Conservation (phyloP, 1,139 yeast genomes). For the Eremothecium cymbalariae region DNA sequence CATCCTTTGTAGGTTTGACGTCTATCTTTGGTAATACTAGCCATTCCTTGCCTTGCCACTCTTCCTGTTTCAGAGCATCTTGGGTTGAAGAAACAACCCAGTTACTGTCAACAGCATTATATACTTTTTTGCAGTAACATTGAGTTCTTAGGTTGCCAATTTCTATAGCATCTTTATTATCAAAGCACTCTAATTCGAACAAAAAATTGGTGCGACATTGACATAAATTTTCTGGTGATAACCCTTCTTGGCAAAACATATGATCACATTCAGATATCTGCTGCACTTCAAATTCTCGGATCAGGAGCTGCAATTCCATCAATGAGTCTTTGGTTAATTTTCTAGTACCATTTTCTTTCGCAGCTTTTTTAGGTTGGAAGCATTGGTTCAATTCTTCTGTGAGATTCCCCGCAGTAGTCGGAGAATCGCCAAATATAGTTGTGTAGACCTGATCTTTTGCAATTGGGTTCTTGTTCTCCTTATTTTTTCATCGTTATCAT, state of each 20-base stretch:
- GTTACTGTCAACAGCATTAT: slow-evolving; percentile 15
- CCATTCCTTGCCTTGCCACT: slow-evolving; percentile 1
- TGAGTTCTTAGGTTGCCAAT: slow-evolving; percentile 21
- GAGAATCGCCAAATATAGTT: slow-evolving; percentile 5
- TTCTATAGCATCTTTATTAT: slow-evolving; percentile 10
- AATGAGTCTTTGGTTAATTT: slow-evolving; percentile 4
- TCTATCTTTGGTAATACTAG: slow-evolving; percentile 2
- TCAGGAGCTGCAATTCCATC: slow-evolving; percentile 6
- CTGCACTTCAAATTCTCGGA: slow-evolving; percentile 8
- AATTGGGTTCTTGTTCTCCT: slow-evolving; percentile 3
- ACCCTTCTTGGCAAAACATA: slow-evolving; percentile 10
- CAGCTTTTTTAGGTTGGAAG: neutral
- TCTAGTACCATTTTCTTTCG: neutral
- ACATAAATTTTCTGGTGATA: slow-evolving; percentile 6
- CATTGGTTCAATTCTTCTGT: slow-evolving; percentile 3
- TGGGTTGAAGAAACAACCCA: slow-evolving; percentile 16
- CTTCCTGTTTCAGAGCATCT: slow-evolving; percentile 3
- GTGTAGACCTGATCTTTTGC: neutral
- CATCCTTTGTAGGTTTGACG: neutral
- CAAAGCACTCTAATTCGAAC: slow-evolving; percentile 28
- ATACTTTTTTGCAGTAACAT: slow-evolving; percentile 24
- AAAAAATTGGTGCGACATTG: slow-evolving; percentile 16
- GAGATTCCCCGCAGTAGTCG: slow-evolving; percentile 5
- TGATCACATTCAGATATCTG: slow-evolving; percentile 8
- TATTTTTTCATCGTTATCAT: slow-evolving; percentile 5